phyloP scores from a whole-genome alignment of 2,329 filamentous ascomycete species.

The Aaosphaeria arxii region DNA sequence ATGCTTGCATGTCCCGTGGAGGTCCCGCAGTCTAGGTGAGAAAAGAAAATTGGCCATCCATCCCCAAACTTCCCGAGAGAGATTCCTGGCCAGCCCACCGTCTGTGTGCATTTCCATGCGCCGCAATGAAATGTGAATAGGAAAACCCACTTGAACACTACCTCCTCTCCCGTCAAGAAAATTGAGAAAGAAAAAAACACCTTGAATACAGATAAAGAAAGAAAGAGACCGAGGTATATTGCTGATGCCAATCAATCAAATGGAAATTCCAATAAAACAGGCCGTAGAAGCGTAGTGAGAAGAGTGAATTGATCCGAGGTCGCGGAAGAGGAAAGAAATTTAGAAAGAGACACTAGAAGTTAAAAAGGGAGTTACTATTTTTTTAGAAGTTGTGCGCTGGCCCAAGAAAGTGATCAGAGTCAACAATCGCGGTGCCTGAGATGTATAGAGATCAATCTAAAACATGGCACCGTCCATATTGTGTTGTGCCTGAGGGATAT shows the following conservation, averaged over 20 bases:
- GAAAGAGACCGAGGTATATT: conserved; percentile 30
- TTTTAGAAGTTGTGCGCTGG: conserved; percentile 6
- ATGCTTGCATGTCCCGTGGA: conserved; percentile 1
- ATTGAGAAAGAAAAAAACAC: neutral
- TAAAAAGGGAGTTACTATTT: conserved; percentile 4
- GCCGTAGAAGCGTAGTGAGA: conserved; percentile 9
- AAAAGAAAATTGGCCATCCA: neutral
- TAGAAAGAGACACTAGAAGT: conserved; percentile 5
- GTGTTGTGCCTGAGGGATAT: conserved; percentile 20
- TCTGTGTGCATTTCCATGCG: no score
- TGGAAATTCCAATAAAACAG: conserved; percentile 8
- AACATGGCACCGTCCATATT: conserved; percentile 37
- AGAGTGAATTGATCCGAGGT: conserved; percentile 6
- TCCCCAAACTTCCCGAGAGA: neutral
- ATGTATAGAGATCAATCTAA: conserved; percentile 7
- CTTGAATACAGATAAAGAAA: conserved; percentile 2
- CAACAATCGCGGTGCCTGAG: neutral
- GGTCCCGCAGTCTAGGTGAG: conserved; percentile 2
- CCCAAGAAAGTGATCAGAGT: neutral
- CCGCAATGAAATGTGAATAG: no score
- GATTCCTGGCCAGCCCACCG: no score
- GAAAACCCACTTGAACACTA: no score
- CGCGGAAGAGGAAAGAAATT: conserved; percentile 1
- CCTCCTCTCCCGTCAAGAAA: neutral
- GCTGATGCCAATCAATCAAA: conserved; percentile 10